Evolutionary conservation across 805 yeast genomes (phyloP).

Genomic region (Myxozyma kluyveri): DNA sequence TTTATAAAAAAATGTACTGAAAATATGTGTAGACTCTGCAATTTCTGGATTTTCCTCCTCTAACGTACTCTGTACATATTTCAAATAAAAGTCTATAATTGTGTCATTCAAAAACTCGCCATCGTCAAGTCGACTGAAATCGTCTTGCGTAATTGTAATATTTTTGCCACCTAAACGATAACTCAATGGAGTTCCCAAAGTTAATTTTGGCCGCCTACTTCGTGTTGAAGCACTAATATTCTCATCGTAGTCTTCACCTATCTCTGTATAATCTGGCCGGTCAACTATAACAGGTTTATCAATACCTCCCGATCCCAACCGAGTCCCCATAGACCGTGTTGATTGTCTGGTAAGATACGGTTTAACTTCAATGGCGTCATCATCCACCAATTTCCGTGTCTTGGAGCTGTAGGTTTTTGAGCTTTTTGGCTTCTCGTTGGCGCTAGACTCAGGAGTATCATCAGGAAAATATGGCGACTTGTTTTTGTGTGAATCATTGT

Average conservation of each 20-base stretch:
- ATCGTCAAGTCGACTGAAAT: slow-evolving; percentile 73
- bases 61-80: slow-evolving; percentile 35
- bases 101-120: slow-evolving; percentile 89
- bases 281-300: neutral
- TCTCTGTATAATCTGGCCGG: neutral
- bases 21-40: slow-evolving; percentile 50
- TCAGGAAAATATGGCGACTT: slow-evolving; percentile 4
- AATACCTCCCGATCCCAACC: neutral
- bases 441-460: neutral
- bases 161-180: slow-evolving; percentile 52
- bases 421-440: neutral
- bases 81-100: slow-evolving; percentile 77
- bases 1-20: slow-evolving; percentile 82
- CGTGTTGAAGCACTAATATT: neutral
- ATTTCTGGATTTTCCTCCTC: slow-evolving; percentile 35
- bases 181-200: slow-evolving; percentile 21
- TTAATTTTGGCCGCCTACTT: slow-evolving; percentile 10
- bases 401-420: slow-evolving; percentile 1
- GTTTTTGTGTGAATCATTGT: neutral
- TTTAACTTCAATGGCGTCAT: slow-evolving; percentile 1
- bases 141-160: slow-evolving; percentile 61
- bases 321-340: neutral
- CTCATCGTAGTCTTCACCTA: neutral
- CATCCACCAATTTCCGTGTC: slow-evolving; percentile 4
- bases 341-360: slow-evolving; percentile 5